Evolutionary conservation across 306 rosid genomes (phyloP), one percentile per base, ranked within the genome.

Genomic region (Bauhinia variegata): DNA sequence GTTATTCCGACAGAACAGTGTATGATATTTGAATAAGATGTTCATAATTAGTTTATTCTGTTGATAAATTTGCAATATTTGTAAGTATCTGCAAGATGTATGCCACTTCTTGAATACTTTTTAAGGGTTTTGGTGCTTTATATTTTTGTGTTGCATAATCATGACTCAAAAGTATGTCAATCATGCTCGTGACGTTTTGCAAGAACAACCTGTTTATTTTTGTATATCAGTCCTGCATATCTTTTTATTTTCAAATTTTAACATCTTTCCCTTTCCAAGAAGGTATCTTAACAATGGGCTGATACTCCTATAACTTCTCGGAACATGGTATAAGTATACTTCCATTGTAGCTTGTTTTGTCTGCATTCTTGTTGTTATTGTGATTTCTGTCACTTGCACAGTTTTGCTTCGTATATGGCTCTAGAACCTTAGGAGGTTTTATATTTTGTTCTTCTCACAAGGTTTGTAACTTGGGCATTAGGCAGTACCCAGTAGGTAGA

Each of bases 41-140:
- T 43, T 18, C 28, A n/a, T 42, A 19, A 43, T 64, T 54, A 18
- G 46, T 48, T 52, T 60, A 14, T 50, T 44, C 51, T 44, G 32
- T 32, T 61, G 52, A 41, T 30, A 38, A 62, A 33, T 48, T 68
- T 55, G 31, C 23, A 38, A 39, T 11, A 48, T 49, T 16, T 64
- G n/a, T 57, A 19, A 48, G 11, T 65, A 56, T 18, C 42, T 10
- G 8, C 33, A 38, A 58, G 16, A 52, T 47, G 57, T 70, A 62
- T 42, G 57, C 19, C 0, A 17, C 32, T 42, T 71, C 17, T 54
- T 2, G 15, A n/a, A 31, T 38, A 56, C 11, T 49, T 10, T 36
- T 15, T 72, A 13, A 23, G 28, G 7, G 18, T 41, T 10, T 53
- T 53, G 58, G 42, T 13, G 44, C 36, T 5, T 46, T 44, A 19